A percentile compares a stretch with the other conserved stretches of the same genome.
Evolutionary conservation across 495 filamentous ascomycete species (phyloP).

Genomic region (Daldinia decipiens): DNA sequence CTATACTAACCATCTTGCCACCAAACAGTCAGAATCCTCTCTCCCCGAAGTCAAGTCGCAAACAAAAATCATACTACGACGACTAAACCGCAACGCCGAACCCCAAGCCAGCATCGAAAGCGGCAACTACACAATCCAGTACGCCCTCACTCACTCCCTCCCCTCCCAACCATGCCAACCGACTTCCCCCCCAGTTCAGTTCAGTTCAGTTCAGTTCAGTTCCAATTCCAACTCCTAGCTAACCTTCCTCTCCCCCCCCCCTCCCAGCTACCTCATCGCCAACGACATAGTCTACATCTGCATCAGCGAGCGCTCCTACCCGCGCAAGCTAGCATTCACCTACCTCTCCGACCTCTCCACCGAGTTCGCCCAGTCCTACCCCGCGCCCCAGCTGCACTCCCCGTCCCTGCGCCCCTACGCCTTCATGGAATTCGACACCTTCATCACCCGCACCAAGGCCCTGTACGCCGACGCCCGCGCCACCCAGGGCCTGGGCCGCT

Average conservation of each 20-base stretch:
- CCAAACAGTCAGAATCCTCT: slow-evolving; percentile 68
- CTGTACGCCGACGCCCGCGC: slow-evolving; percentile 95
- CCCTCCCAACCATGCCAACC: slow-evolving; percentile 43
- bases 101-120: slow-evolving; percentile 93
- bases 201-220: no score
- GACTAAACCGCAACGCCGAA: slow-evolving; percentile 86
- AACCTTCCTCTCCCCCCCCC: background rate
- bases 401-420: slow-evolving; percentile 88
- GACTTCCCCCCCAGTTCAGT: no score
- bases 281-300: slow-evolving; percentile 87
- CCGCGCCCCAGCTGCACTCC: slow-evolving; percentile 72
- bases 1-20: background rate
- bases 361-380: slow-evolving; percentile 92
- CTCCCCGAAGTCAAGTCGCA: slow-evolving; percentile 90
- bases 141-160: slow-evolving; percentile 46
- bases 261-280: slow-evolving; percentile 81
- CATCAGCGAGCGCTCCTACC: slow-evolving; percentile 93
- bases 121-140: slow-evolving; percentile 85
- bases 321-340: slow-evolving; percentile 97
- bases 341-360: slow-evolving; percentile 92
- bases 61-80: slow-evolving; percentile 87
- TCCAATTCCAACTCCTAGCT: background rate
- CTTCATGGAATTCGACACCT: slow-evolving; percentile 97
- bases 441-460: slow-evolving; percentile 91
- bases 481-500: slow-evolving; percentile 82